Evolutionary conservation across 2,329 filamentous ascomycete species (phyloP).

Genomic region (Aureobasidium sp.): DNA sequence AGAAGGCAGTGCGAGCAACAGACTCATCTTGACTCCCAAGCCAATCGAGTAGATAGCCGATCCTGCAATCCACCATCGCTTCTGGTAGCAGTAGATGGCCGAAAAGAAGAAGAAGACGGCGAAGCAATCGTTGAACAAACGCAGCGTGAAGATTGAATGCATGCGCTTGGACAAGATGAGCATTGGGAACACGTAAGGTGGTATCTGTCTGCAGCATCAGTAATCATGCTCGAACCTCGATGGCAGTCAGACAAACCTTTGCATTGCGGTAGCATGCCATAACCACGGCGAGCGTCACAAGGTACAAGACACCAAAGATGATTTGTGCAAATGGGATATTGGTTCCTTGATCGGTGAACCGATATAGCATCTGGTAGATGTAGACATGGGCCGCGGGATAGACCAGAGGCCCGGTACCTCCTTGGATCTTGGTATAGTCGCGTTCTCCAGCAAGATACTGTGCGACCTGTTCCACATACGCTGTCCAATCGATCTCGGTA

Average conservation of each 20-base stretch:
- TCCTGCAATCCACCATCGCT: constrained; percentile 62
- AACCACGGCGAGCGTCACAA: constrained; percentile 65
- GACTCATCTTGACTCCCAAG: constrained; percentile 89
- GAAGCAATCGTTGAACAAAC: constrained; percentile 94
- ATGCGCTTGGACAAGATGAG: constrained; percentile 83
- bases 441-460: constrained; percentile 76
- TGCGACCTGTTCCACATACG: constrained; percentile 89
- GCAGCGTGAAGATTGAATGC: constrained; percentile 85
- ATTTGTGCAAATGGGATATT: constrained; percentile 75
- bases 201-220: constrained; percentile 44
- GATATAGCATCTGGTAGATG: constrained; percentile 72
- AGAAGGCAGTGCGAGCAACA: constrained; percentile 74
- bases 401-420: constrained; percentile 84
- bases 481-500: constrained; percentile 95
- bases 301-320: constrained; percentile 72
- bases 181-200: constrained; percentile 79
- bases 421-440: constrained; percentile 77
- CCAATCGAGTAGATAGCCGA: constrained; percentile 67
- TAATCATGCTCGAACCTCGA: background rate
- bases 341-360: constrained; percentile 63
- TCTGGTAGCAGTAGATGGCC: constrained; percentile 71
- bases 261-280: constrained; percentile 73
- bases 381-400: constrained; percentile 94
- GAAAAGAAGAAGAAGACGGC: constrained; percentile 75
- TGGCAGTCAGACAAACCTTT: constrained; percentile 1